Base-by-base conservation (phyloP, 257 asterid genomes). In the Nicotiana knightiana region DNA sequence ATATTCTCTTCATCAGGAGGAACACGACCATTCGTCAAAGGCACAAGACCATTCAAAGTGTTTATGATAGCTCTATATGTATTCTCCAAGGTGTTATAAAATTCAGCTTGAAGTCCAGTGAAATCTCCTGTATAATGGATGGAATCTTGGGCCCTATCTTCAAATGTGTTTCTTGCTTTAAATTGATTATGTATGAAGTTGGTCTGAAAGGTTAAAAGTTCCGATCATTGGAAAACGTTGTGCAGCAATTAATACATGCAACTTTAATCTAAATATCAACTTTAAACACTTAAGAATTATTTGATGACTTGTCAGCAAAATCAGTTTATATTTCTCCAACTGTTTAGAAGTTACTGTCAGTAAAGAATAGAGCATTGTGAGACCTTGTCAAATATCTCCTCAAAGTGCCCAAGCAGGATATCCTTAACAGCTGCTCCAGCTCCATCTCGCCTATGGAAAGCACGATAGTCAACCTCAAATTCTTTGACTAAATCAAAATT, bases 371-470 rank as follows among this genome's bases (percentile, higher is more conserved):
- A 70, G 21, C 79, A 65, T 58, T 39, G 4, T 11, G 11, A 73
- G 88, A 93, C 98, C 98, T 91, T 87, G 53, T 86, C 81, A 86
- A 90, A 84, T 81, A 92, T 78, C 75, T 90, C 93, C 24, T 79
- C 84, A 81, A 92, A 88, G 84, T 91, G 93, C 77, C 88, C 91
- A 55, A 92, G 88, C 79, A 94, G 88, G 70, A 88, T 87, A 58
- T 82, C 76, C 88, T 81, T 82, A 68, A 93, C 84, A 46, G 92
- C 63, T 81, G 73, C 92, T 82, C 85, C 91, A 58, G 83, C 82
- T 82, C 70, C 83, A 81, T 83, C 77, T 86, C 81, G 86, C 71
- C 84, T 82, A 55, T 66, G 77, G 81, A 89, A 89, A 82, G 84
- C 82, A 79, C 85, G 71, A 82, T 94, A 86, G 76, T 88, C 67